phyloP scores from a whole-genome alignment of 495 filamentous ascomycete species.

The Cercophora sp. region DNA sequence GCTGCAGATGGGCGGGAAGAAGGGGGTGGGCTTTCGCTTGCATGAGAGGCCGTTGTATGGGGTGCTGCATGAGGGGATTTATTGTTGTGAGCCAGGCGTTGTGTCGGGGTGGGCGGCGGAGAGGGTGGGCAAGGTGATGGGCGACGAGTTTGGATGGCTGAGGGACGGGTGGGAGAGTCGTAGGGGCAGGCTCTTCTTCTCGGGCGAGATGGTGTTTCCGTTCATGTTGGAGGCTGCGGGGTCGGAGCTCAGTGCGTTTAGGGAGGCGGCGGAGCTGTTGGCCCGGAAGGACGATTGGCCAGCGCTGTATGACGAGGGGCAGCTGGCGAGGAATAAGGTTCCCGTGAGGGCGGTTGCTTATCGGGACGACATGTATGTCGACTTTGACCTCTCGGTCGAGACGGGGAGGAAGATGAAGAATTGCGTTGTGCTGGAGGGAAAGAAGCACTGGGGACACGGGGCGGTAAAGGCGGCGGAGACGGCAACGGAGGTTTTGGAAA shows the following conservation, averaged over 20 bases:
- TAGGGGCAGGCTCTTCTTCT: constrained; percentile 63
- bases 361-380: constrained; percentile 88
- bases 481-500: constrained; percentile 57
- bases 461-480: constrained; percentile 54
- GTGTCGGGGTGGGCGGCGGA: constrained; percentile 41
- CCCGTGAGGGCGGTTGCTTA: constrained; percentile 76
- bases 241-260: constrained; percentile 56
- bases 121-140: constrained; percentile 25
- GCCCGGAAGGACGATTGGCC: constrained; percentile 66
- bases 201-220: constrained; percentile 83
- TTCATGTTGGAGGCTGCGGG: constrained; percentile 31
- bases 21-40: constrained; percentile 12
- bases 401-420: constrained; percentile 69
- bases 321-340: constrained; percentile 68
- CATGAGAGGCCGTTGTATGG: constrained; percentile 24
- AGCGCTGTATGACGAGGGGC: constrained; percentile 61
- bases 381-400: constrained; percentile 59
- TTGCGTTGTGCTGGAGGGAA: constrained; percentile 69
- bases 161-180: background rate
- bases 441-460: constrained; percentile 68
- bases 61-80: constrained; percentile 26
- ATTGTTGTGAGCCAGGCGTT: constrained; percentile 8
- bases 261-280: constrained; percentile 59
- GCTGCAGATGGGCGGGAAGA: background rate
- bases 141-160: constrained; percentile 40